Conservation (phyloP, 371 early-diverging fungal species). For the Parasitella parasitica region DNA sequence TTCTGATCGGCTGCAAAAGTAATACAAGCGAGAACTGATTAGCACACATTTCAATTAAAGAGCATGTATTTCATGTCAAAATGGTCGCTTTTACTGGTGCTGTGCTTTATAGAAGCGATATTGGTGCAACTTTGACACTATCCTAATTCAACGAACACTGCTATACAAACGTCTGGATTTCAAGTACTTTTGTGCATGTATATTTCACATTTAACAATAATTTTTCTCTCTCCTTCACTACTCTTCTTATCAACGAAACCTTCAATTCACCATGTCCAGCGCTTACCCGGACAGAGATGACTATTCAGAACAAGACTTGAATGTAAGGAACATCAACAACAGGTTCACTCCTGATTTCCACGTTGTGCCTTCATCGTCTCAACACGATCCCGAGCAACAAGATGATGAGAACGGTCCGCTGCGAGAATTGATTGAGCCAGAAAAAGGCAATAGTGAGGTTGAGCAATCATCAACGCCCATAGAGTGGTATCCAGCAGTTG, state of each 20-base stretch:
- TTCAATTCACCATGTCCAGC: slow-evolving; percentile 5
- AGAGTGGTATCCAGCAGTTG: slow-evolving; percentile 21
- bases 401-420: not conserved
- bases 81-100: too few relatives aligned
- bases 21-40: too few relatives aligned
- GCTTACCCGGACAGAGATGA: slow-evolving; percentile 22
- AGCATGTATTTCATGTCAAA: too few relatives aligned
- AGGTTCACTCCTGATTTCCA: slow-evolving; percentile 8
- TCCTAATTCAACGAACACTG: too few relatives aligned
- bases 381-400: slow-evolving; percentile 10
- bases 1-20: too few relatives aligned
- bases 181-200: too few relatives aligned
- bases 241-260: too few relatives aligned
- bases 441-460: not conserved
- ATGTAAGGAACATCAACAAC: not conserved
- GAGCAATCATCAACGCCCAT: slow-evolving; percentile 7
- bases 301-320: slow-evolving; percentile 15
- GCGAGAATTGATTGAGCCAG: not conserved
- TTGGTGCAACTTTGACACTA: too few relatives aligned
- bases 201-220: not conserved
- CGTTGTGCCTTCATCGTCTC: slow-evolving; percentile 17
- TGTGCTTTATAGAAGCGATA: too few relatives aligned
- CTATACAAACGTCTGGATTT: too few relatives aligned
- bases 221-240: not conserved
- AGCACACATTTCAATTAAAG: too few relatives aligned